These are phyloP conservation scores for Poa pratensis DNA, from an alignment of 176 grass and related monocot genomes.

Conservation along the genomic window DNA sequence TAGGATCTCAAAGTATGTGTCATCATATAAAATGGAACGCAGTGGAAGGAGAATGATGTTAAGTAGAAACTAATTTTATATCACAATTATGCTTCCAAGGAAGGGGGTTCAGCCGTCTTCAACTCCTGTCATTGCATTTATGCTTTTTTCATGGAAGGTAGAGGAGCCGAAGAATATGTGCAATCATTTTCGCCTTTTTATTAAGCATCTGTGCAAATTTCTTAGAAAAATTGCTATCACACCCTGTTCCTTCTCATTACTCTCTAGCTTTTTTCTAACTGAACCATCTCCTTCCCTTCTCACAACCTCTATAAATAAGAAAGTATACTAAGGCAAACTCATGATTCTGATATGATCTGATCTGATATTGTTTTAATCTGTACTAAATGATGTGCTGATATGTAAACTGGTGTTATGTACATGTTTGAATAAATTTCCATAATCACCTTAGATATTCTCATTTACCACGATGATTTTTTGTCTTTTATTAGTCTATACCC, in stretches of 20 bases:
- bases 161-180: constrained; percentile 11
- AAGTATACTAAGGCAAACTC: neutral
- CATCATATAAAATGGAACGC: neutral
- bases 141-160: neutral
- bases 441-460: neutral
- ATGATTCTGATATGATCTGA: neutral
- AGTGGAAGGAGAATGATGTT: neutral
- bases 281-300: neutral
- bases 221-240: neutral
- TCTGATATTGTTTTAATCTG: neutral
- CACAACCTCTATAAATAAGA: neutral
- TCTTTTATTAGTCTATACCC: neutral
- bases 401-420: neutral
- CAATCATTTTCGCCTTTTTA: neutral
- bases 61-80: neutral
- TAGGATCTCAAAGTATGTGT: constrained; percentile 6
- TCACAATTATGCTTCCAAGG: neutral
- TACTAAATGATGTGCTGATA: neutral
- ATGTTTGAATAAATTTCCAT: constrained; percentile 9
- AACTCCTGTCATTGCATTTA: neutral
- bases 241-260: constrained; percentile 19
- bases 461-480: neutral
- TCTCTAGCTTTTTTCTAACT: neutral
- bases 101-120: neutral
- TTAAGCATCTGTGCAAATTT: neutral